Conservation (phyloP, 805 yeast genomes). For the Kodamaea fukazawae region DNA sequence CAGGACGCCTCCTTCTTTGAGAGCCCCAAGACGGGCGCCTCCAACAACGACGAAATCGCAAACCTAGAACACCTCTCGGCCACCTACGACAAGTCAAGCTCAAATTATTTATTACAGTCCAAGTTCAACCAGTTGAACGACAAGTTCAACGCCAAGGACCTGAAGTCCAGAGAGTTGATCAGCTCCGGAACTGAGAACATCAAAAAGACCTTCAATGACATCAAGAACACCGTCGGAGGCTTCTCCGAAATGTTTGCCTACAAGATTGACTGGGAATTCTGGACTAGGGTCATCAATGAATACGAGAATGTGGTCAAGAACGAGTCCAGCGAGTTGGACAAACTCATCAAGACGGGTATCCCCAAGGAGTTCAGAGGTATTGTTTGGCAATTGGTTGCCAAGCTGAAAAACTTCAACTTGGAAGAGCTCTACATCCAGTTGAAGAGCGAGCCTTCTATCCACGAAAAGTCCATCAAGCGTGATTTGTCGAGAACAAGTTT, state of each 20-base stretch:
- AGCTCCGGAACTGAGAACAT: conserved; percentile 38
- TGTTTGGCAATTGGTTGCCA: conserved; percentile 87
- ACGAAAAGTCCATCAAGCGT: conserved; percentile 72
- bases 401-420: conserved; percentile 64
- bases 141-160: conserved; percentile 49
- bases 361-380: conserved; percentile 85
- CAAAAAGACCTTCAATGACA: conserved; percentile 44
- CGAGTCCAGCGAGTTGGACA: conserved; percentile 57
- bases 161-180: conserved; percentile 47
- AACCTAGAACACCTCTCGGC: conserved; percentile 15
- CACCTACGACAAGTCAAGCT: conserved; percentile 19
- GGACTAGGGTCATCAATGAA: conserved; percentile 80
- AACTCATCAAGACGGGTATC: conserved; percentile 69
- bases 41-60: conserved; percentile 6
- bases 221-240: conserved; percentile 46
- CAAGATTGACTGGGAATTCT: conserved; percentile 75
- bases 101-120: conserved; percentile 56
- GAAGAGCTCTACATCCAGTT: conserved; percentile 57
- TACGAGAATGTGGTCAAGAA: conserved; percentile 64
- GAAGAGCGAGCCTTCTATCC: conserved; percentile 52
- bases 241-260: conserved; percentile 32
- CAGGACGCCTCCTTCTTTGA: conserved; percentile 16
- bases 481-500: conserved; percentile 86
- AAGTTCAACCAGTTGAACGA: conserved; percentile 56
- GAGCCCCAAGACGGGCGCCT: conserved; percentile 7